Percentiles rank a stretch among this genome's conserved stretches.
Conservation (phyloP, 306 rosid species). For the Arachis stenosperma region DNA sequence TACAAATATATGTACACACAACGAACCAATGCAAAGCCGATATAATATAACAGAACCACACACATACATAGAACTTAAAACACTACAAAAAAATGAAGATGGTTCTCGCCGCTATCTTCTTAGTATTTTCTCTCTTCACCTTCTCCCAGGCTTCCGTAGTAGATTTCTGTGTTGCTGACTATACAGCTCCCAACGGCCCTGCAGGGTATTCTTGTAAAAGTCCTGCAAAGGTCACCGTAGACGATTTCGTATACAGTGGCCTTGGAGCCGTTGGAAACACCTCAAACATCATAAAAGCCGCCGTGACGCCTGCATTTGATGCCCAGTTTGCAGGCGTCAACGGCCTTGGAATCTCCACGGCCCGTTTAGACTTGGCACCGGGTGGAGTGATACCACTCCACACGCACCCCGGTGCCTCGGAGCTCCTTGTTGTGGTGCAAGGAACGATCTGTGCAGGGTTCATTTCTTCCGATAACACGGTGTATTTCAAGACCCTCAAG, state of each 20-base stretch:
- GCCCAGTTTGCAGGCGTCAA: constrained; percentile 70
- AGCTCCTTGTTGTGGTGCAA: constrained; percentile 45
- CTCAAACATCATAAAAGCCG: constrained; percentile 71
- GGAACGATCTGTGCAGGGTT: constrained; percentile 75
- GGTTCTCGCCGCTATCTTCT: constrained; percentile 47
- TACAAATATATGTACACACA: constrained; percentile 31
- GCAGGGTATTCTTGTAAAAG: constrained; percentile 77
- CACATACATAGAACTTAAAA: background rate
- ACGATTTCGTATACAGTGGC: constrained; percentile 64
- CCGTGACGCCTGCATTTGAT: constrained; percentile 65
- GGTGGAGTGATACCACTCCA: constrained; percentile 80
- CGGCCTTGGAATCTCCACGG: constrained; percentile 73
- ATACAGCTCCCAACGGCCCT: constrained; percentile 53
- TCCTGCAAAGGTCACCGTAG: constrained; percentile 49
- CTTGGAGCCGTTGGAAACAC: constrained; percentile 71
- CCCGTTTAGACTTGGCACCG: constrained; percentile 61
- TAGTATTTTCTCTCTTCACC: constrained; percentile 41
- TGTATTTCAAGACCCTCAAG: constrained; percentile 57
- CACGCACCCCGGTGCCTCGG: constrained; percentile 79
- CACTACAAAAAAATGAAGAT: constrained; percentile 37
- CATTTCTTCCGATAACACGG: constrained; percentile 58
- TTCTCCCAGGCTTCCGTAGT: constrained; percentile 62
- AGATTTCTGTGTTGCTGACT: constrained; percentile 88
- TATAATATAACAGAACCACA: background rate
- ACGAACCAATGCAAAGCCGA: background rate